These are phyloP conservation scores for Trichoderma gracile DNA, from an alignment of 2,329 filamentous ascomycete genomes.

Conservation along the genomic window DNA sequence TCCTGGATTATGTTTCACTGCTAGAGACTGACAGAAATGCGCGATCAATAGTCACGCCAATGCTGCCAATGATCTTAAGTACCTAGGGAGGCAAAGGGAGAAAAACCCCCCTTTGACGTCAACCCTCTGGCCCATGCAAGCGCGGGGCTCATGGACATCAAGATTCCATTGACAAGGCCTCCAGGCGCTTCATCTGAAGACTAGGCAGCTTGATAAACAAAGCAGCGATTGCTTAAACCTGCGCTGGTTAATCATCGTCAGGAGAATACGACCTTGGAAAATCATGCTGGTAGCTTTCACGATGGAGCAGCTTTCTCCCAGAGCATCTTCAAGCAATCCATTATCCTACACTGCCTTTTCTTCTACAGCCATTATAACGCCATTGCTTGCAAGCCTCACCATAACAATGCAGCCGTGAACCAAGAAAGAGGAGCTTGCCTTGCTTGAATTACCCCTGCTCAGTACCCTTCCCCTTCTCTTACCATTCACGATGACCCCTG, in stretches of 20 bases:
- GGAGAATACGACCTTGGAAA: too few relatives aligned
- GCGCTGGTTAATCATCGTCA: too few relatives aligned
- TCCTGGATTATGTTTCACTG: too few relatives aligned
- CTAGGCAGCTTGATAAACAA: too few relatives aligned
- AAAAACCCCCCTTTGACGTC: slow-evolving; percentile 16
- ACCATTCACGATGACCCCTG: slow-evolving; percentile 30
- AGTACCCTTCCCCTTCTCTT: not conserved
- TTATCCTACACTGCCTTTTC: slow-evolving; percentile 10
- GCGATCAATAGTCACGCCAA: too few relatives aligned
- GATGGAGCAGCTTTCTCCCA: not conserved
- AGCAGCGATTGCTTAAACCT: too few relatives aligned
- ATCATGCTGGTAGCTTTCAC: not conserved
- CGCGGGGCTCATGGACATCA: slow-evolving; percentile 17
- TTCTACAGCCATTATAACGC: slow-evolving; percentile 19
- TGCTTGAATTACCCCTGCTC: not conserved
- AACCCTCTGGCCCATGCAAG: slow-evolving; percentile 9
- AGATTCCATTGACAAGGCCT: not conserved
- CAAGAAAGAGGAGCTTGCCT: not conserved
- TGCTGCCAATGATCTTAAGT: not conserved
- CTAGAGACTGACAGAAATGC: too few relatives aligned
- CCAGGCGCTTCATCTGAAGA: not conserved
- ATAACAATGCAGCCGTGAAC: slow-evolving; percentile 4
- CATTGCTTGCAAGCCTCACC: slow-evolving; percentile 19
- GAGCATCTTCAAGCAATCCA: not conserved
- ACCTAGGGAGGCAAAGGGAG: not conserved